Percentiles rank a stretch among this genome's conserved stretches.
Evolutionary conservation across 2,329 filamentous ascomycete species (phyloP).

Genomic region (Coniochaeta sp.): DNA sequence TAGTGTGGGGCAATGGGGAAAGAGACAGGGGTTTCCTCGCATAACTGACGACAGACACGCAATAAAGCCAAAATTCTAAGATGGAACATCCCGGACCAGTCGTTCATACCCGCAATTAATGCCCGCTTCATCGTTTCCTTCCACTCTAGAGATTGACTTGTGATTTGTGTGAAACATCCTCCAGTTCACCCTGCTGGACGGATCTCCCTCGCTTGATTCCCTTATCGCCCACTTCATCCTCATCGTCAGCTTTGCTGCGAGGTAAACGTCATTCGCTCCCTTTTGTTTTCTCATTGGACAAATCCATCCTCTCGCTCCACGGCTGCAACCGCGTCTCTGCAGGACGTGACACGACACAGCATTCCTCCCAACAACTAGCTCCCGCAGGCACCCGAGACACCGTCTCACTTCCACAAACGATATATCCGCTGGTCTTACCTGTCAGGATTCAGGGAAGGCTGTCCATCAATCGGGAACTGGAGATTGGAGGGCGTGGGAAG

Average conservation of each 20-base stretch:
- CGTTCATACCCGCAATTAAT: not conserved
- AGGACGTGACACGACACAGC: not conserved
- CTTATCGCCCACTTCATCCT: not conserved
- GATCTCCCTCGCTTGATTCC: too few species aligned
- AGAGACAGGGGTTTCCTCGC: not conserved
- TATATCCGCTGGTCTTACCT: not conserved
- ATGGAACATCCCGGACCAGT: slow-evolving; percentile 1
- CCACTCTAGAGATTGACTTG: not conserved
- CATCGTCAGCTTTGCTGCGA: not conserved
- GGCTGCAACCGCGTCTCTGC: not conserved
- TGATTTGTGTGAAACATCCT: not conserved
- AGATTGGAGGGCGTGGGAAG: not conserved
- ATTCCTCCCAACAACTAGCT: not conserved
- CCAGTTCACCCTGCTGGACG: not conserved
- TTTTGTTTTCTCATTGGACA: not conserved
- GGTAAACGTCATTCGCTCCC: not conserved
- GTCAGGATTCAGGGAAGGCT: not conserved
- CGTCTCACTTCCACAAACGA: not conserved
- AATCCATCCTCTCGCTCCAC: not conserved
- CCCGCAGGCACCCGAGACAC: not conserved
- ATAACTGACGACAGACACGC: not conserved
- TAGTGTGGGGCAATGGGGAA: not conserved
- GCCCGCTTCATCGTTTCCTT: not conserved
- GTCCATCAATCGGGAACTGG: not conserved
- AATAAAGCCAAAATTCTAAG: slow-evolving; percentile 3